Percentiles rank a stretch among this genome's conserved stretches.
Evolutionary conservation across 2,329 filamentous ascomycete species (phyloP).

Genomic region (Fusarium neocosmosporiellum): DNA sequence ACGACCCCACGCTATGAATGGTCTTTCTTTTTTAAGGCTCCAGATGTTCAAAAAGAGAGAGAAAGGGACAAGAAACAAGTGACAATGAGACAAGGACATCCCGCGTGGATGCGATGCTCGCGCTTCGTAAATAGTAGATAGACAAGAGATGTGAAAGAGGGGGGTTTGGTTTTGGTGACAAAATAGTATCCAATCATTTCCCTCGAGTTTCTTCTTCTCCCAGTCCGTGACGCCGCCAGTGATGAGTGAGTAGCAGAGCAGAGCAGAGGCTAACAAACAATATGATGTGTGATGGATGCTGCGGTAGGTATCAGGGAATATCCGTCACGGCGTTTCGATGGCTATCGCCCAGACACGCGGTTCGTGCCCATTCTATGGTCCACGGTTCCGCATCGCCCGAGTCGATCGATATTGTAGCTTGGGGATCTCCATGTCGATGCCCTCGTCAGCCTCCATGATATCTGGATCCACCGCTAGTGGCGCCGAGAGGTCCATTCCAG

Average conservation of each 20-base stretch:
- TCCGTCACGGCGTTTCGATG: constrained; percentile 20
- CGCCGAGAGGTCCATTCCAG: constrained; percentile 25
- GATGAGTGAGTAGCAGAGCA: constrained; percentile 22
- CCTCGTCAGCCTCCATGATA: constrained; percentile 56
- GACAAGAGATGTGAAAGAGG: constrained; percentile 23
- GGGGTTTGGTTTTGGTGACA: neutral
- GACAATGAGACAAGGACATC: constrained; percentile 23
- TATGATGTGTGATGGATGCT: constrained; percentile 12
- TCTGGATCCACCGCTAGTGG: constrained; percentile 49
- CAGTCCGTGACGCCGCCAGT: constrained; percentile 35
- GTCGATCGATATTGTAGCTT: constrained; percentile 58
- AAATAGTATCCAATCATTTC: constrained; percentile 3
- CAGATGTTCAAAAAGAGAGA: constrained; percentile 10
- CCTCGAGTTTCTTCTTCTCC: constrained; percentile 16
- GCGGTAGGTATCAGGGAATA: neutral
- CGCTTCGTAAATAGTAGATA: constrained; percentile 31
- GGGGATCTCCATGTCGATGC: constrained; percentile 52
- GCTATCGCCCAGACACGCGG: constrained; percentile 34
- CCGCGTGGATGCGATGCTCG: constrained; percentile 26
- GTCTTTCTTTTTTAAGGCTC: constrained; percentile 34
- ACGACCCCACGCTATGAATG: constrained; percentile 44
- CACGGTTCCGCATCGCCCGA: constrained; percentile 50
- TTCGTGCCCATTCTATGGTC: constrained; percentile 41
- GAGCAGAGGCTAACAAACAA: constrained; percentile 21
- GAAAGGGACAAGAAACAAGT: constrained; percentile 7